Conservation (phyloP, 176 grass and related monocot genomes). For the Oryza meyeriana region DNA sequence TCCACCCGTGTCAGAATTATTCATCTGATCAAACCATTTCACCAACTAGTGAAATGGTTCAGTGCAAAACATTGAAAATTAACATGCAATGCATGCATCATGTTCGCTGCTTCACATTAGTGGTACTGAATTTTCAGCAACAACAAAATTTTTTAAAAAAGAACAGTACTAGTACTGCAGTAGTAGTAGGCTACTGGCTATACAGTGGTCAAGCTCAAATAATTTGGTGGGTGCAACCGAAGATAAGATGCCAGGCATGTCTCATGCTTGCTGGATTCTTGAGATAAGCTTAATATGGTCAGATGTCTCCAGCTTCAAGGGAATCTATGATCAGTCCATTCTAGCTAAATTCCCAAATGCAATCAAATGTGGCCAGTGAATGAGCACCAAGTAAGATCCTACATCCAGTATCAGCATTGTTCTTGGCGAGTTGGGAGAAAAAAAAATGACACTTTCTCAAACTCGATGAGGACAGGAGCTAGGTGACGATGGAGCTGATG, state of each 20-base stretch:
- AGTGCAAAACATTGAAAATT: background rate
- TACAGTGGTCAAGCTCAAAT: background rate
- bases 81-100: background rate
- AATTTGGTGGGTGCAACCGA: conserved; percentile 31
- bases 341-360: background rate
- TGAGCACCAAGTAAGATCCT: background rate
- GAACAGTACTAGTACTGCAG: background rate
- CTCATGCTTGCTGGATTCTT: conserved; percentile 2
- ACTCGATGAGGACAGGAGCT: conserved; percentile 22
- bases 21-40: background rate
- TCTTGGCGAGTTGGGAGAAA: background rate
- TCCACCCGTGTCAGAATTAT: background rate
- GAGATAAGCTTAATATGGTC: background rate
- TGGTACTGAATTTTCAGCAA: background rate
- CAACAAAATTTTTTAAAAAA: background rate
- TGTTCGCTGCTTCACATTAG: background rate
- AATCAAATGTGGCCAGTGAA: background rate
- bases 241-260: conserved; percentile 3
- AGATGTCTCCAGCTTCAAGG: background rate
- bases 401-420: background rate
- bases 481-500: background rate
- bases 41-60: background rate
- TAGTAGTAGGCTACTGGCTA: background rate
- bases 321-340: background rate
- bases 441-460: background rate